Evolutionary conservation across 2,329 filamentous ascomycete genomes (phyloP).

Genomic region (Cordyceps farinosa): DNA sequence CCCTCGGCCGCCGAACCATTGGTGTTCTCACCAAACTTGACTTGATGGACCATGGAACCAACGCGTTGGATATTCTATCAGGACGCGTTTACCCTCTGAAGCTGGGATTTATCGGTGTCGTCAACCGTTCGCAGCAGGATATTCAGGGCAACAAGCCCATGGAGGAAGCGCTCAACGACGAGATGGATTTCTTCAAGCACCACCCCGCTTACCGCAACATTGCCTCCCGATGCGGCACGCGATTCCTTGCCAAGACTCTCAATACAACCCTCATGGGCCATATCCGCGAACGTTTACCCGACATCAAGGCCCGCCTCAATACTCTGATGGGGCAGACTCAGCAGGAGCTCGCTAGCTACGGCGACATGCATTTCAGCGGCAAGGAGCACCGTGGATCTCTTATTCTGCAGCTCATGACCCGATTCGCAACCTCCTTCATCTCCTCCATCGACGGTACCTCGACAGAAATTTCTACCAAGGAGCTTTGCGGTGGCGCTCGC

Average conservation of each 20-base stretch:
- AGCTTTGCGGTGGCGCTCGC: slow-evolving; percentile 87
- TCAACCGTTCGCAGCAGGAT: slow-evolving; percentile 97
- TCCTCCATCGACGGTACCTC: slow-evolving; percentile 98
- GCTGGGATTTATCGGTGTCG: slow-evolving; percentile 94
- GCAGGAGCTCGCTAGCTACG: slow-evolving; percentile 95
- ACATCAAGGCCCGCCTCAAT: slow-evolving; percentile 97
- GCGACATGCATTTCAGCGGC: slow-evolving; percentile 94
- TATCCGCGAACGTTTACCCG: slow-evolving; percentile 90
- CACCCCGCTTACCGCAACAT: slow-evolving; percentile 98
- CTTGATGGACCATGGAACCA: slow-evolving; percentile 97
- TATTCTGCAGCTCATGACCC: slow-evolving; percentile 95
- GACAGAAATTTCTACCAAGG: slow-evolving; percentile 97
- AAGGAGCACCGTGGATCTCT: slow-evolving; percentile 95
- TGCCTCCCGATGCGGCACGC: slow-evolving; percentile 86
- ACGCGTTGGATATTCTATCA: slow-evolving; percentile 95
- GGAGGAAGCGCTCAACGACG: slow-evolving; percentile 82
- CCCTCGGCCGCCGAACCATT: slow-evolving; percentile 89
- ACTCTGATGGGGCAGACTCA: slow-evolving; percentile 99
- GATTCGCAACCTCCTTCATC: slow-evolving; percentile 96
- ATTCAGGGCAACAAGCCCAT: slow-evolving; percentile 96
- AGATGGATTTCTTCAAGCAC: slow-evolving; percentile 93
- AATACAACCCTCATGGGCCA: slow-evolving; percentile 95
- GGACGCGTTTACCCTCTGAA: slow-evolving; percentile 95
- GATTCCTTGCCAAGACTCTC: slow-evolving; percentile 88
- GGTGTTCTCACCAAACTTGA: slow-evolving; percentile 96